These are phyloP conservation scores for Helotiales sp. DNA, from an alignment of 2,329 filamentous ascomycete genomes.

Conservation along the genomic window DNA sequence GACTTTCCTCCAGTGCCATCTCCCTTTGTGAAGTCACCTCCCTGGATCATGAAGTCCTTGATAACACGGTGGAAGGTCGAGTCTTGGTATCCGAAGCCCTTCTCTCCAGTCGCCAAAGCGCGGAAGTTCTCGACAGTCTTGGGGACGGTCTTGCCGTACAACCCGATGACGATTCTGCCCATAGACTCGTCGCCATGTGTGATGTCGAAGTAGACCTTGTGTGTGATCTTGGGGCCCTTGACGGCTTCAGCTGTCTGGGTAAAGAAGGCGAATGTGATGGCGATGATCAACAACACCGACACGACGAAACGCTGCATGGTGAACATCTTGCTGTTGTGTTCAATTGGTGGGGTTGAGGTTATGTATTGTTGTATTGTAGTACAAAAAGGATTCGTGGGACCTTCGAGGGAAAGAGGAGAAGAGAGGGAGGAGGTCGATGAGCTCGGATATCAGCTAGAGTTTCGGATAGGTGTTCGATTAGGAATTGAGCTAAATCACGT, in stretches of 20 bases:
- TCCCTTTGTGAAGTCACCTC: constrained; percentile 83
- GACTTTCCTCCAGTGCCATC: constrained; percentile 87
- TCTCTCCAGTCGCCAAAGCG: constrained; percentile 82
- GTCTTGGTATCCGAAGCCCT: constrained; percentile 82
- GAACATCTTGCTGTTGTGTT: constrained; percentile 69
- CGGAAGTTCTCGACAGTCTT: constrained; percentile 78
- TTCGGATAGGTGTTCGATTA: constrained; percentile 42
- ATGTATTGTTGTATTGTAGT: constrained; percentile 16
- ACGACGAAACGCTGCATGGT: constrained; percentile 72
- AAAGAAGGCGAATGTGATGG: constrained; percentile 76
- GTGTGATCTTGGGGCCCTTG: constrained; percentile 93
- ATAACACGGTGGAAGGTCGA: constrained; percentile 90
- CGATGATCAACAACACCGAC: constrained; percentile 76
- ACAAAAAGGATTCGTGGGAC: constrained; percentile 10
- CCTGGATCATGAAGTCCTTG: constrained; percentile 91
- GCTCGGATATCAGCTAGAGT: constrained; percentile 26
- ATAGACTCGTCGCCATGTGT: constrained; percentile 74
- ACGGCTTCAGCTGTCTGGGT: constrained; percentile 73
- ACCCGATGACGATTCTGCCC: constrained; percentile 78
- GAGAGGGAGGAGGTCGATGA: not conserved
- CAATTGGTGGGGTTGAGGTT: constrained; percentile 32
- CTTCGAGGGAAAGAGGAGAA: constrained; percentile 15
- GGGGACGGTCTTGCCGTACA: constrained; percentile 87
- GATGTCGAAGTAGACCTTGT: constrained; percentile 93
- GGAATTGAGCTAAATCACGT: constrained; percentile 33